phyloP scores from a whole-genome alignment of 352 stramenopile genomes.

The Pythium oligandrum region DNA sequence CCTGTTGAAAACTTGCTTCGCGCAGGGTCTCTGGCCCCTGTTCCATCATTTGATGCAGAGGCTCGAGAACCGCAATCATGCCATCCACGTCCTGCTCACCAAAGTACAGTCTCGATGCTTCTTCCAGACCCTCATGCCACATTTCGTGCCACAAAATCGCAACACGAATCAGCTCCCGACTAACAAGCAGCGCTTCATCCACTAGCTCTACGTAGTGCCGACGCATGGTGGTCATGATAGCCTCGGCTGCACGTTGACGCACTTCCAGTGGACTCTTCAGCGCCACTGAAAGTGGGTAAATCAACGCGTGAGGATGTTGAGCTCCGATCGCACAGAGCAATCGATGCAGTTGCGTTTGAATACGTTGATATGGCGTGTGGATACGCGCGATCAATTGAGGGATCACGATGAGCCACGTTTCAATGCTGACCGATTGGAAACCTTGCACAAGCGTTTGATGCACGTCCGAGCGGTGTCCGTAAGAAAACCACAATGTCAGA shows the following conservation, averaged over 20 bases:
- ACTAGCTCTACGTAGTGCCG: slow-evolving; percentile 93
- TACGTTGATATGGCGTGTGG: slow-evolving; percentile 55
- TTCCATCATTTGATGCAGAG: slow-evolving; percentile 92
- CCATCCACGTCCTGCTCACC: slow-evolving; percentile 94
- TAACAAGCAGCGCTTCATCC: slow-evolving; percentile 93
- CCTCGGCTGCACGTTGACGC: slow-evolving; percentile 89
- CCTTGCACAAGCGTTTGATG: slow-evolving; percentile 64
- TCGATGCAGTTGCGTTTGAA: slow-evolving; percentile 81
- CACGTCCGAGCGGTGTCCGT: slow-evolving; percentile 92
- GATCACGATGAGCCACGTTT: slow-evolving; percentile 98
- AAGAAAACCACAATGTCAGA: slow-evolving; percentile 97
- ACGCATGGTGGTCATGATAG: slow-evolving; percentile 94
- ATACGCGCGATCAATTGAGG: slow-evolving; percentile 94
- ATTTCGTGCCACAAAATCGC: slow-evolving; percentile 98
- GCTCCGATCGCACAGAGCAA: slow-evolving; percentile 88
- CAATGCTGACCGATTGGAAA: slow-evolving; percentile 91
- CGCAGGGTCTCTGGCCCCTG: slow-evolving; percentile 74
- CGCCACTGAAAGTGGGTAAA: slow-evolving; percentile 97
- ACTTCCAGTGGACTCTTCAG: slow-evolving; percentile 92
- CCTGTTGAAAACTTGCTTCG: slow-evolving; percentile 80
- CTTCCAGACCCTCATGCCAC: slow-evolving; percentile 98
- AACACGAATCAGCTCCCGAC: slow-evolving; percentile 96
- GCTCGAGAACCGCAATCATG: slow-evolving; percentile 93
- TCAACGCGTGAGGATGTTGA: slow-evolving; percentile 96
- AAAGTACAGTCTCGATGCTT: slow-evolving; percentile 96